Base-by-base conservation (phyloP, 2,329 filamentous ascomycete species). In the Colletotrichum higginsianum region DNA sequence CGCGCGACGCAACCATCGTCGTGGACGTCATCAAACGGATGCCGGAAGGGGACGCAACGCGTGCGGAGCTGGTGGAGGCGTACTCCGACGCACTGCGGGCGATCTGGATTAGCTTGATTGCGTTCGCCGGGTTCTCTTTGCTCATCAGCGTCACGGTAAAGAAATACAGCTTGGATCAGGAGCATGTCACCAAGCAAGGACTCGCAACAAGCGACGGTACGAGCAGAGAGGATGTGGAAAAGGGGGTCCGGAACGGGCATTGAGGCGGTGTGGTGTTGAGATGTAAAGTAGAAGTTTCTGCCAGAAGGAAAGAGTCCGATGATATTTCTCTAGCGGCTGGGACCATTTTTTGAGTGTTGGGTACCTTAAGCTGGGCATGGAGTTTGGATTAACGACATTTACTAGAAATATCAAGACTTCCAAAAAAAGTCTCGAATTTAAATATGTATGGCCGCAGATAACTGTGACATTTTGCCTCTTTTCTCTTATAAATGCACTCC, bases 1-100 rank as follows among this genome's bases (percentile, higher is more conserved):
- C 87, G 13, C 83, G 84, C 64, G 88, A 92, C 77, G 88, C 90
- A 0, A 88, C 89, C 0, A 86, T 85, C 0, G 82, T 92, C 15
- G 88, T 92, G 0, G 83, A 87, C 70, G 81, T 91, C 65, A 90
- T 91, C 78, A 88, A 87, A 77, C 76, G 76, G 1, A 88, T 91
- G 83, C 73, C 65, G 15, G 50, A 74, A 67, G 78, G 76, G 50
- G 70, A 72, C 13, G 67, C 75, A 3, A 44, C 26, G 35, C 42
- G 67, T 18, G 49, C 49, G 8, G 61, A 65, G 16, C 76, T 83
- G n/a, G 66, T 81, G 1, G 58, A 75, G 12, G 82, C 80, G 0
- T 83, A 80, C 52, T 77, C 77, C 50, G 78, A 81, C 38, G 76
- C 77, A 21, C 71, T 84, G 60, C 75, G 73, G 58, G 77, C 75